Evolutionary conservation across 2,329 filamentous ascomycete species (phyloP).

Genomic region (Aureobasidium pullulans): DNA sequence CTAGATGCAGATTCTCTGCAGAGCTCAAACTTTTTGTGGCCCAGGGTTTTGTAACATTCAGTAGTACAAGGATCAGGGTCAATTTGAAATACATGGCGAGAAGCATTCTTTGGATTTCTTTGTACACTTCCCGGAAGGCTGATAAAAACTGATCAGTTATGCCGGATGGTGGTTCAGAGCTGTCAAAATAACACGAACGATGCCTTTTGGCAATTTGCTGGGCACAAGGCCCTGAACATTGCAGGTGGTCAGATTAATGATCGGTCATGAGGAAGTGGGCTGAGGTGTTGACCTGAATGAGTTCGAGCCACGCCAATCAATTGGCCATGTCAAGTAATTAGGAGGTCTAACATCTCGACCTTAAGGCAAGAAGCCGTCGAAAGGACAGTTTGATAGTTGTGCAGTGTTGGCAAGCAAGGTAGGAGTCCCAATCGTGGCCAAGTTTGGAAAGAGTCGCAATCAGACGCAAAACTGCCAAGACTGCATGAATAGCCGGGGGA

Average conservation of each 20-base stretch:
- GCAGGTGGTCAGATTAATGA: too few relatives aligned
- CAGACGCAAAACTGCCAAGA: neutral
- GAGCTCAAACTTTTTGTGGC: neutral
- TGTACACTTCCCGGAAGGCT: neutral
- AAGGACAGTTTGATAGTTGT: neutral
- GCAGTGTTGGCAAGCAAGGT: neutral
- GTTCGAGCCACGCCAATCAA: too few relatives aligned
- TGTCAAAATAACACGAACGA: neutral
- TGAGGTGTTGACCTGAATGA: too few relatives aligned
- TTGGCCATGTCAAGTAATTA: too few relatives aligned
- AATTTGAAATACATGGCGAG: neutral
- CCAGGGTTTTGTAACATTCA: neutral
- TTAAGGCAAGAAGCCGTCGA: neutral
- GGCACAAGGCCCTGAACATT: neutral
- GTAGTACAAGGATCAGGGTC: neutral
- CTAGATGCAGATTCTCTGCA: neutral
- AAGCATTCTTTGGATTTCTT: neutral
- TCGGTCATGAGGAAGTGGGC: neutral
- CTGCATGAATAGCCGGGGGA: conserved; percentile 1
- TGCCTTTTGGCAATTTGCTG: neutral
- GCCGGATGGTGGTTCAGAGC: neutral
- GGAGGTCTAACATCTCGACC: too few relatives aligned
- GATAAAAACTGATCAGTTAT: too few relatives aligned
- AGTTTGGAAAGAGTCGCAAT: too few relatives aligned
- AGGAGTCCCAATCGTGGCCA: too few relatives aligned